phyloP scores from a whole-genome alignment of 139 green algal genomes.

The Coelastrella sp. region DNA sequence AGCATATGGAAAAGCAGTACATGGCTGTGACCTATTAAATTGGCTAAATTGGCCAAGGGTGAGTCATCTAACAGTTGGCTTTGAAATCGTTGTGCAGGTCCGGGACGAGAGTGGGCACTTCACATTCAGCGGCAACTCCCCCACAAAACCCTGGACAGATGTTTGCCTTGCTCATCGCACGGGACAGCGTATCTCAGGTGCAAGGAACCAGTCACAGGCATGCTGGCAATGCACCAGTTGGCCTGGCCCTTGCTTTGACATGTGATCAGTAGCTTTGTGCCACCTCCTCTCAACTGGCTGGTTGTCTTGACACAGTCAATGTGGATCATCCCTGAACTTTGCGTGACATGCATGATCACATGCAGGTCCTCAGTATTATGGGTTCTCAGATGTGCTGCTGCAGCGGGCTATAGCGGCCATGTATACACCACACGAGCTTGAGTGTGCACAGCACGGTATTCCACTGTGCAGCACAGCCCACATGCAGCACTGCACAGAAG shows the following conservation, averaged over 20 bases:
- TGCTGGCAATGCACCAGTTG: background rate
- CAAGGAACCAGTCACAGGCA: background rate
- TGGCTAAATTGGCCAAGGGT: no score
- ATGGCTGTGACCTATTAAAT: no score
- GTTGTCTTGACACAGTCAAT: background rate
- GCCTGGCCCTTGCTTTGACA: background rate
- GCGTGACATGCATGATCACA: background rate
- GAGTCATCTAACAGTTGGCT: no score
- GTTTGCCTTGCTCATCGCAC: background rate
- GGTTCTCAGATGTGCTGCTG: constrained; percentile 11
- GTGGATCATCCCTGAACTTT: background rate
- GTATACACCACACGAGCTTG: constrained; percentile 1
- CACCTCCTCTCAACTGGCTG: background rate
- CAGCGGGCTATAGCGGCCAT: constrained; percentile 2
- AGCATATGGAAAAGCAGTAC: no score
- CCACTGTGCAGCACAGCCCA: background rate
- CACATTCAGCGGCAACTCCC: background rate
- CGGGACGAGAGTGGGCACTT: background rate
- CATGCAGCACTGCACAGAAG: background rate
- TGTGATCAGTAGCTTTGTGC: background rate
- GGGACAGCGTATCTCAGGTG: constrained; percentile 21
- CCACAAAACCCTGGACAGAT: constrained; percentile 14
- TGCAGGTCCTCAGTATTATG: constrained; percentile 9
- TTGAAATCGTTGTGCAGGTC: background rate
- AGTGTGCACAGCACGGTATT: background rate